These are phyloP conservation scores for Phellopilus nigrolimitatus DNA, from an alignment of 1,284 basidiomycete species.

Conservation along the genomic window DNA sequence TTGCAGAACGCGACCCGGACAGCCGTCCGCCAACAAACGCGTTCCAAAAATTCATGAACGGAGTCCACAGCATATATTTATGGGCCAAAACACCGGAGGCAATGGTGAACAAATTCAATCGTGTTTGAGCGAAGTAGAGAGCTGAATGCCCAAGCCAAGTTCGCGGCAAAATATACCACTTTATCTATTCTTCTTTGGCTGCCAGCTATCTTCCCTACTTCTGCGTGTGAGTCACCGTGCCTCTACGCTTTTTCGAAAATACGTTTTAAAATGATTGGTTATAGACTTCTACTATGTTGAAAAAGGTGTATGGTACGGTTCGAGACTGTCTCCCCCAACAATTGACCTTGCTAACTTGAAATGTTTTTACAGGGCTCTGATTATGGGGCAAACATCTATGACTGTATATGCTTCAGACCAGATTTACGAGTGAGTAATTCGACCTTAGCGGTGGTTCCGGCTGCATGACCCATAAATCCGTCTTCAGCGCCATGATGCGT, in stretches of 20 bases:
- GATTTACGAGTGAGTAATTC: constrained; percentile 41
- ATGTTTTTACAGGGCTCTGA: constrained; percentile 45
- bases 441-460: constrained; percentile 21
- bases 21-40: constrained; percentile 41
- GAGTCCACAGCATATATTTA: constrained; percentile 33
- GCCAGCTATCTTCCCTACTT: constrained; percentile 41
- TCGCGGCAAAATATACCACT: constrained; percentile 52
- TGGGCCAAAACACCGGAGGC: constrained; percentile 44
- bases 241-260: background rate
- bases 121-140: background rate
- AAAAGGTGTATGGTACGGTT: constrained; percentile 39
- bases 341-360: background rate
- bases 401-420: constrained; percentile 62
- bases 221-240: constrained; percentile 37
- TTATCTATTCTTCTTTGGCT: constrained; percentile 54
- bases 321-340: background rate
- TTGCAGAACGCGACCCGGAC: constrained; percentile 43
- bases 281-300: constrained; percentile 41
- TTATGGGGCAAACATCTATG: constrained; percentile 63
- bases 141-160: constrained; percentile 30
- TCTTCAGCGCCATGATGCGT: constrained; percentile 36
- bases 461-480: background rate
- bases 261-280: background rate
- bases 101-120: constrained; percentile 30
- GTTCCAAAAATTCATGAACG: constrained; percentile 35